A percentile compares a stretch with the other conserved stretches of the same genome.
Conservation (phyloP, 2,329 filamentous ascomycete genomes). For the Tolypocladium tropicale region DNA sequence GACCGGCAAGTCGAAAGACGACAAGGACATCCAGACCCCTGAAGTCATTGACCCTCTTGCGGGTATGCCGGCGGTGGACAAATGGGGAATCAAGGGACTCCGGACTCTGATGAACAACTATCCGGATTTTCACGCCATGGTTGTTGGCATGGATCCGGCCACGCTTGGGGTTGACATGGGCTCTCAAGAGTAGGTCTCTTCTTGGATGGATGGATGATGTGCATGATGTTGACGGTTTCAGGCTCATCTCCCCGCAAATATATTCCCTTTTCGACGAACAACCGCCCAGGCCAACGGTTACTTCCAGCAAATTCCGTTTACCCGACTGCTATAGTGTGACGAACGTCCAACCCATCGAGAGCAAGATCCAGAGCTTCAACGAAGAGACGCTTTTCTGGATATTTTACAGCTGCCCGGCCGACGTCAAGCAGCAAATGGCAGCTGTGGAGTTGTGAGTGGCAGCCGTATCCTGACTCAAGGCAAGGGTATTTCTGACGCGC, state of each 20-base stretch:
- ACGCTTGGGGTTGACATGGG: slow-evolving; percentile 47
- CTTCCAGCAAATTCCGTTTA: slow-evolving; percentile 40
- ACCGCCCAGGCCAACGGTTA: slow-evolving; percentile 45
- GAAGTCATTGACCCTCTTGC: slow-evolving; percentile 47
- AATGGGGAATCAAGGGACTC: slow-evolving; percentile 55
- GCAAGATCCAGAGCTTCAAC: slow-evolving; percentile 56
- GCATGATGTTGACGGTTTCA: slow-evolving; percentile 17
- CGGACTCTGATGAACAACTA: slow-evolving; percentile 54
- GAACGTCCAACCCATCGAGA: slow-evolving; percentile 55
- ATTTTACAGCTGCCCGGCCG: slow-evolving; percentile 56
- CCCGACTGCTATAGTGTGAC: slow-evolving; percentile 59
- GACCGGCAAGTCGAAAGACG: slow-evolving; percentile 30
- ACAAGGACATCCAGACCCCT: slow-evolving; percentile 26
- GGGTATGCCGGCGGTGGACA: slow-evolving; percentile 52
- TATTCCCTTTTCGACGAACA: slow-evolving; percentile 52
- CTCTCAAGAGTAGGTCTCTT: slow-evolving; percentile 42
- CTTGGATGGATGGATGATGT: not conserved
- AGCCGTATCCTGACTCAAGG: not conserved
- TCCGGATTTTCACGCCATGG: slow-evolving; percentile 50
- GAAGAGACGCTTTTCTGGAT: slow-evolving; percentile 62
- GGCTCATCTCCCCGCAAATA: slow-evolving; percentile 46
- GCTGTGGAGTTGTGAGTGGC: slow-evolving; percentile 49
- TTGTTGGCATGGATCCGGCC: slow-evolving; percentile 48
- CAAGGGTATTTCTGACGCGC: not conserved
- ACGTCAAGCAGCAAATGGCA: slow-evolving; percentile 53